Conservation (phyloP, 1,284 basidiomycete species). For the Violaceomyces palustris region DNA sequence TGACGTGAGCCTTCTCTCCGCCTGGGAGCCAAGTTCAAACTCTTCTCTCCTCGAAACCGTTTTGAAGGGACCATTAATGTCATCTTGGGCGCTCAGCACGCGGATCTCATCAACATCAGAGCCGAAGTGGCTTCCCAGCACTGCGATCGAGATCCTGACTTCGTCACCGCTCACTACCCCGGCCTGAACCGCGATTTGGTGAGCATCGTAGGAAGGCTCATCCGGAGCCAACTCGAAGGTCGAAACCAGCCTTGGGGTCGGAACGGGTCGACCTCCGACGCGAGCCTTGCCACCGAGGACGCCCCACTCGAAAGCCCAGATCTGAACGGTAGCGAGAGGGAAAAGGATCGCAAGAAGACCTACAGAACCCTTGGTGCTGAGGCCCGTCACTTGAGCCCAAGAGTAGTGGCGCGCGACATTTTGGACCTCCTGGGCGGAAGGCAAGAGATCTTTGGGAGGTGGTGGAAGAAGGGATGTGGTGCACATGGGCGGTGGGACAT, state of each 20-base stretch:
- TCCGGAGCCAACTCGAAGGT: background rate
- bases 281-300: slow-evolving; percentile 14
- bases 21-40: too few relatives aligned
- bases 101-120: too few relatives aligned
- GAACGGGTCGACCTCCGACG: slow-evolving; percentile 18
- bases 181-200: slow-evolving; percentile 24
- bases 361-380: slow-evolving; percentile 5
- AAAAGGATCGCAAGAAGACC: slow-evolving; percentile 68
- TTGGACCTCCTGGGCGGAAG: slow-evolving; percentile 3
- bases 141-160: too few relatives aligned
- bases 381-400: slow-evolving; percentile 63
- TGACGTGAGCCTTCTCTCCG: too few relatives aligned
- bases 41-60: too few relatives aligned
- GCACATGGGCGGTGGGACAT: slow-evolving; percentile 92
- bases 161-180: too few relatives aligned
- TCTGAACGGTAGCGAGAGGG: slow-evolving; percentile 57
- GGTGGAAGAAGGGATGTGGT: slow-evolving; percentile 62
- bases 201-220: too few relatives aligned
- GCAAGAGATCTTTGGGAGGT: slow-evolving; percentile 6
- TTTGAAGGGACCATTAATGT: too few relatives aligned
- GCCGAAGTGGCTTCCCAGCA: too few relatives aligned
- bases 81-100: too few relatives aligned
- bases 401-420: slow-evolving; percentile 51
- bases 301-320: slow-evolving; percentile 59
- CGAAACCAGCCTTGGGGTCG: slow-evolving; percentile 14